Base-by-base conservation (phyloP, 495 filamentous ascomycete genomes). In the Rhypophila decipiens region DNA sequence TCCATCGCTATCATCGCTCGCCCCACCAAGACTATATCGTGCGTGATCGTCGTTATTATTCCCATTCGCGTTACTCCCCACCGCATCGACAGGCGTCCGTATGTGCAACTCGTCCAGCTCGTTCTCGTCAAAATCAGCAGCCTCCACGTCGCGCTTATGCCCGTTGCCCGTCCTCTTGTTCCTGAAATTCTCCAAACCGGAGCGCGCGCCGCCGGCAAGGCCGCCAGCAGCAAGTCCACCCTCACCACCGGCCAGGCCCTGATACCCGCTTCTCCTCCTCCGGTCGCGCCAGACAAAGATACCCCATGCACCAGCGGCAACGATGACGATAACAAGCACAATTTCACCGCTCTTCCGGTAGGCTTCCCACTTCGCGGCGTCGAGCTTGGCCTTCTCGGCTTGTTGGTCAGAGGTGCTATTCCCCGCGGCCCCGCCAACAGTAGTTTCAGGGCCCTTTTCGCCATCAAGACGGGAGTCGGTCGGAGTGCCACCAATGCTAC, bases 301-400 rank as follows among this genome's bases (percentile, higher is more conserved):
- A 2, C 86, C 90, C 87, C 89, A 96, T 12, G 78, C 68, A 0
- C 62, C 75, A 0, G 90, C 87, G 18, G 83, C 83, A 39, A 94
- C 81, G 33, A 84, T 78, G 20, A 97, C 89, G 24, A 98, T 78
- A 2, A 90, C 79, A 1, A 98, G 77, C 2, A 88, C 91, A 2
- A 91, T 82, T 65, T 95, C 90, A 20, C 93, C 93, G 2, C 87
- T 93, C 52, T 88, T 86, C 61, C 86, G 85, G 63, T 98, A 98
- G 1, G 93, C 93, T 29, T 84, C 79, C 87, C 90, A 93, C 57
- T 90, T 88, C 8, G 93, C 89, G 18, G 87, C 79, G 55, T 91
- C 83, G 12, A 96, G 65, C 62, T 86, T 87, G 48, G 80, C 74
- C 31, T 73, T 76, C 64, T 90, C 84, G 17, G 79, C 78, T 56